Evolutionary conservation across 208 protist species (phyloP), one percentile per base, ranked within the genome.

Genomic region (Wallacemonas collosoma): DNA sequence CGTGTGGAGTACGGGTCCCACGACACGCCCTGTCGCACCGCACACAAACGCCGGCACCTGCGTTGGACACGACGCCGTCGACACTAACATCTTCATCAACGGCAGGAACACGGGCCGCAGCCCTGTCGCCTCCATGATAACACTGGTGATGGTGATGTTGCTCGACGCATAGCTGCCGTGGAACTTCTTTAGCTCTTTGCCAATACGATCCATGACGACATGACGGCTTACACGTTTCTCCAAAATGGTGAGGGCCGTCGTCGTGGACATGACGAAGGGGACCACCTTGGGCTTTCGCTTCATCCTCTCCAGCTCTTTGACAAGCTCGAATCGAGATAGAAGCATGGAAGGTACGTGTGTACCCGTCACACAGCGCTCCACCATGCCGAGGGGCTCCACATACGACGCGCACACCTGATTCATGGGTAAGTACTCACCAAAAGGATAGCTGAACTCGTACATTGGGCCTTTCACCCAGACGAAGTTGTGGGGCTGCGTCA

Each of bases 331-430:
- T 44, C 92, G 86, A 2, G 88, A 94, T 47, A 97, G 79, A 36
- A 97, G 77, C 92, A 97, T 97, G 41, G 92, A 95, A 11, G 92
- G 90, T 5, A 97, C 80, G 60, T 97, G 92, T 8, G 82, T 85
- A n/a, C 89, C 92, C 1, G 78, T 63, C 43, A 95, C 51, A 72
- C 89, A 95, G 5, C 63, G 45, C 76, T 97, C 90, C 41, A 95
- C 86, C 15, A 89, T 76, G 3, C 68, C 54, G 14, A 91, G 76
- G 4, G 92, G 90, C 78, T 94, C 82, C 17, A 87, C 73, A 65
- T 97, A 97, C 9, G 89, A 93, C 38, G 90, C 89, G 55, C 82
- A 94, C 26, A 94, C 73, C 60, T 97, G 92, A 80, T 95, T 97
- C 26, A 89, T 77, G 2, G 85, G 72, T 69, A 92, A 78, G 72